phyloP scores from a whole-genome alignment of 352 stramenopile species.

The Phytophthora syringae region DNA sequence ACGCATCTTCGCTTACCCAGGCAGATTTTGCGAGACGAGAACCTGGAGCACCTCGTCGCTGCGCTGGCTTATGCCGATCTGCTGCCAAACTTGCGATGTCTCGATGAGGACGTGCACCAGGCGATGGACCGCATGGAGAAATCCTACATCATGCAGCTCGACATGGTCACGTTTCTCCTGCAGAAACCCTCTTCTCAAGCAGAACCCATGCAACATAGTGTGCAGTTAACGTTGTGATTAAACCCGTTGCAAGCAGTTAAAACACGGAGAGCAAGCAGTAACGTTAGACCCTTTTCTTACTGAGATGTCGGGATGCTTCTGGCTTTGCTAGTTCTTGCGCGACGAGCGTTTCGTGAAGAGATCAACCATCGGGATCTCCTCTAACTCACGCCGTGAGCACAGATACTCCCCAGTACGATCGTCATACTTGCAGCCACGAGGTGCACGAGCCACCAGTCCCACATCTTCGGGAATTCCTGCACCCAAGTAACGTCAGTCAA shows the following conservation, averaged over 20 bases:
- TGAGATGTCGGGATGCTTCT: neutral
- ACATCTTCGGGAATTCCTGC: conserved; percentile 84
- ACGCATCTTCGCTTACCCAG: conserved; percentile 67
- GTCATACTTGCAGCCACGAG: conserved; percentile 69
- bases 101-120: conserved; percentile 61
- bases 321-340: conserved; percentile 43
- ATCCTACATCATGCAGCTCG: conserved; percentile 71
- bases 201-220: neutral
- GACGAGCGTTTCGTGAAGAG: conserved; percentile 76
- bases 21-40: conserved; percentile 72
- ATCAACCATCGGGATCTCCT: conserved; percentile 90
- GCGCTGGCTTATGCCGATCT: conserved; percentile 61
- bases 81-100: conserved; percentile 54
- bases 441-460: conserved; percentile 90
- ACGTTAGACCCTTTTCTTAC: neutral
- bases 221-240: conserved; percentile 1
- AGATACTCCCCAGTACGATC: conserved; percentile 90
- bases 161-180: conserved; percentile 71
- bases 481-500: neutral
- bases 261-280: conserved; percentile 10
- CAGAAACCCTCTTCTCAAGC: conserved; percentile 28
- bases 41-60: conserved; percentile 77
- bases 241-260: conserved; percentile 5
- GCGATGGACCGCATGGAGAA: conserved; percentile 80
- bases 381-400: conserved; percentile 84